Base-by-base conservation (phyloP, 306 rosid species). In the Casuarina equisetifolia region DNA sequence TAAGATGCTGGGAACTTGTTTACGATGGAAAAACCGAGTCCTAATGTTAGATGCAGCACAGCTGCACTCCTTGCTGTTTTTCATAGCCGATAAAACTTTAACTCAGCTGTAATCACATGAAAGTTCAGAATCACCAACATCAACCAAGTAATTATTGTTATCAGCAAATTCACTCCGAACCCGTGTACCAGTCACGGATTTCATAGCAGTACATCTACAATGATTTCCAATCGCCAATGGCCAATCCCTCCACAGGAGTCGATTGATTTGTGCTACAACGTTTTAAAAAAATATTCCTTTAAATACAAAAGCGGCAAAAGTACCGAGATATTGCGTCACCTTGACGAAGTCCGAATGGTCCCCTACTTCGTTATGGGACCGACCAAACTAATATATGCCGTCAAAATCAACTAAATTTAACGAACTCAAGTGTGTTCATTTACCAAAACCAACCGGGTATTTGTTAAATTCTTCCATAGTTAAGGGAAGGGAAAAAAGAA, bases 181-280 rank as follows among this genome's bases (percentile, higher is more conserved):
- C 86, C 85, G 86, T 86, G 89, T 79, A 49, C 64, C 36, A 77
- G 79, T 86, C 87, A 88, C 83, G 81, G 88, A 80, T 77, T 79
- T 74, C 80, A 78, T 69, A 80, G 74, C 70, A 86, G 80, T 42
- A 49, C 83, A 81, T 73, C 80, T 66, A 73, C 77, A 82, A 81
- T 73, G 54, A 69, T 70, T 25, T 25, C 32, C 32, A 25, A 25
- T 25, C 32, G 32, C 32, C 83, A 79, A 79, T 84, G 84, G 72
- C 76, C 50, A 70, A 39, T 72, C 77, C 69, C 55, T 54, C 51
- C 64, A 53, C 13, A 79, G 72, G 76, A 89, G 83, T 87, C 86
- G 79, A 85, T 42, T n/a, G 5, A n/a, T 17, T 84, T 81, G 81
- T 74, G 67, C 73, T 54, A 50, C 3, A 74, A 44, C 58, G 71